Evolutionary conservation across 1,284 basidiomycete genomes (phyloP), one percentile per base, ranked within the genome.

Genomic region (Xanthoconium separans): DNA sequence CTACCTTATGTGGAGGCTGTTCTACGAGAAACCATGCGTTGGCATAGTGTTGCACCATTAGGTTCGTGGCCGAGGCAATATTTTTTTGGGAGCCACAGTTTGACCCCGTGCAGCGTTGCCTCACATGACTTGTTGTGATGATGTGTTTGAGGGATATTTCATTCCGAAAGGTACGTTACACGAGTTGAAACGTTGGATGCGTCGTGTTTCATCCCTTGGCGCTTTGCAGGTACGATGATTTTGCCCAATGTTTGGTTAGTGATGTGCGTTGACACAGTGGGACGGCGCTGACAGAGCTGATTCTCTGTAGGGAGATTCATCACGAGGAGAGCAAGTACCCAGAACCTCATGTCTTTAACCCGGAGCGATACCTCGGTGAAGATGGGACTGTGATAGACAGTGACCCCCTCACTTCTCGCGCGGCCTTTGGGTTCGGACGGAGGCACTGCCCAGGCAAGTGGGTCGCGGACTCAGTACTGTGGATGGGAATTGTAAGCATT

Each of bases 361-460:
- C 68, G 1, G 68, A 62, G 30, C 62, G 71, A n/a, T 42, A 69
- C 46, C 54, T 70, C 16, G 37, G 30, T 13, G 49, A 51, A 41
- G 68, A 71, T 20, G 71, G 66, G 44, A 51, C 33, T 15, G 2
- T 70, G 27, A 49, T 54, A 11, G 70, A 65, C 16, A 42, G 39
- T 5, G 61, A 69, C 37, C 62, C 70, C 1, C 62, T 71, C 58
- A 55, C 37, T 8, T 64, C 61, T 29, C 69, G 60, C 20, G 58
- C 58, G 12, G 69, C 64, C 4, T 69, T 72, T 59, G 67, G 67
- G 27, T 72, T 72, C 33, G 66, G 66, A 44, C 65, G 66, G 43
- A 62, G 71, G 47, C 65, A 71, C 48, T 72, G 70, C 44, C 66
- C 70, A 29, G 70, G 70, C 2, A 65, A 71, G 48, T 66, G 61